phyloP scores from a whole-genome alignment of 2,329 filamentous ascomycete species.

The Macrophomina pseudophaseolina region DNA sequence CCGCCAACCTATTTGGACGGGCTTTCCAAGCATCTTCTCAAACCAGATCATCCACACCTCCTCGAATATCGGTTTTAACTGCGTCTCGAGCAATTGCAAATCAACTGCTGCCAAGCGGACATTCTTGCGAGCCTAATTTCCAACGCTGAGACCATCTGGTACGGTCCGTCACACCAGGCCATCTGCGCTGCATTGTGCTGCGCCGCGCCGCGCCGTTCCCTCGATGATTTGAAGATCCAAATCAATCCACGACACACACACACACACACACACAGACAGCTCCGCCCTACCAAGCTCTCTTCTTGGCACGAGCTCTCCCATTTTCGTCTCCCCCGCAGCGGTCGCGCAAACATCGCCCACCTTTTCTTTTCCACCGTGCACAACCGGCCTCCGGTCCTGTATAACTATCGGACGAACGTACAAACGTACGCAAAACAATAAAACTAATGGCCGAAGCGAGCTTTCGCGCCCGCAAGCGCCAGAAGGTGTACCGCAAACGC shows the following conservation, averaged over 20 bases:
- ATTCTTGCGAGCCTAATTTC: not conserved
- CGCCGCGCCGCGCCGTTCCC: not conserved
- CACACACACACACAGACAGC: not conserved
- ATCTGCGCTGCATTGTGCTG: no score
- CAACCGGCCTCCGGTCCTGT: no score
- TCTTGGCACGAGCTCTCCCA: not conserved
- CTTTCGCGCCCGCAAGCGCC: slow-evolving; percentile 56
- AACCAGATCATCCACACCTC: not conserved
- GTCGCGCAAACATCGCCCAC: no score
- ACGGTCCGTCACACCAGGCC: no score
- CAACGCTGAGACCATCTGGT: not conserved
- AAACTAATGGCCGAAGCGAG: slow-evolving; percentile 36
- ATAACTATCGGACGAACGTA: no score
- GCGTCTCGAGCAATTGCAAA: no score
- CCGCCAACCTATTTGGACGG: not conserved
- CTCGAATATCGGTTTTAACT: not conserved
- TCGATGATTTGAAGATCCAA: not conserved
- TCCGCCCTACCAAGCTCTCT: not conserved
- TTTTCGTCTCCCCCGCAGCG: no score
- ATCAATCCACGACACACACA: not conserved
- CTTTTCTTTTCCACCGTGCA: no score
- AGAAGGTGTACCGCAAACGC: slow-evolving; percentile 57
- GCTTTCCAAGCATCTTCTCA: no score
- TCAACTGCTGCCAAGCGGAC: no score
- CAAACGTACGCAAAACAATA: not conserved